Evolutionary conservation across 2,329 filamentous ascomycete genomes (phyloP).

Genomic region (Fusarium subtropicale): DNA sequence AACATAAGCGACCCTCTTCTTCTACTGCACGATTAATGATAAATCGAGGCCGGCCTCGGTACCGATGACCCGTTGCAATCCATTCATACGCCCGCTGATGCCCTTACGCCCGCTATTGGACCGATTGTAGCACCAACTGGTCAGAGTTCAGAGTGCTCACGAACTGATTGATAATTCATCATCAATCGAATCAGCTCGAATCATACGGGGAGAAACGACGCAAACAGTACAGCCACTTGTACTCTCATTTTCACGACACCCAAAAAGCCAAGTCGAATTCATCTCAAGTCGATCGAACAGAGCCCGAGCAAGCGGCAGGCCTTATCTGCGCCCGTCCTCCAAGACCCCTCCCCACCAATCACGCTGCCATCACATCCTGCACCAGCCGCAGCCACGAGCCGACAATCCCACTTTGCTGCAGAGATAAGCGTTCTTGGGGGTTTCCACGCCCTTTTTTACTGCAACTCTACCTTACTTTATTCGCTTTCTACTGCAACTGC

Average conservation of each 20-base stretch:
- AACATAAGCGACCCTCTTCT: conserved; percentile 16
- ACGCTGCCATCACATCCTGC: conserved; percentile 33
- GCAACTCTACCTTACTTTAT: conserved; percentile 5
- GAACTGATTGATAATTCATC: conserved; percentile 6
- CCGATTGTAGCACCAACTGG: conserved; percentile 1
- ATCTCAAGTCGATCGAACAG: conserved; percentile 13
- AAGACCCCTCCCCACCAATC: conserved; percentile 32
- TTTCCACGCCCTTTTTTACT: conserved; percentile 26
- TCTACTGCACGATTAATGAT: conserved; percentile 19
- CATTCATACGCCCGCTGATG: conserved; percentile 35
- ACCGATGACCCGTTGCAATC: conserved; percentile 26
- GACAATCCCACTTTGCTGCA: conserved; percentile 27
- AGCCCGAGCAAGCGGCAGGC: conserved; percentile 5
- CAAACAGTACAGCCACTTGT: background rate
- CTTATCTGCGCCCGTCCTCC: conserved; percentile 37
- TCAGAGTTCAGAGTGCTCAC: background rate
- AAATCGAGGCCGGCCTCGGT: conserved; percentile 17
- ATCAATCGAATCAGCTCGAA: conserved; percentile 9
- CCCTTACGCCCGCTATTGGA: conserved; percentile 32
- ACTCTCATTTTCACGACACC: background rate
- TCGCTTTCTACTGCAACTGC: background rate
- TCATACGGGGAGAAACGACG: background rate
- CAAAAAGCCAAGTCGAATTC: background rate
- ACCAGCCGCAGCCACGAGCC: conserved; percentile 33
- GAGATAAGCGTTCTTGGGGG: conserved; percentile 36